Evolutionary conservation across 2,329 filamentous ascomycete species (phyloP).

Genomic region (Colletotrichum acutatum): DNA sequence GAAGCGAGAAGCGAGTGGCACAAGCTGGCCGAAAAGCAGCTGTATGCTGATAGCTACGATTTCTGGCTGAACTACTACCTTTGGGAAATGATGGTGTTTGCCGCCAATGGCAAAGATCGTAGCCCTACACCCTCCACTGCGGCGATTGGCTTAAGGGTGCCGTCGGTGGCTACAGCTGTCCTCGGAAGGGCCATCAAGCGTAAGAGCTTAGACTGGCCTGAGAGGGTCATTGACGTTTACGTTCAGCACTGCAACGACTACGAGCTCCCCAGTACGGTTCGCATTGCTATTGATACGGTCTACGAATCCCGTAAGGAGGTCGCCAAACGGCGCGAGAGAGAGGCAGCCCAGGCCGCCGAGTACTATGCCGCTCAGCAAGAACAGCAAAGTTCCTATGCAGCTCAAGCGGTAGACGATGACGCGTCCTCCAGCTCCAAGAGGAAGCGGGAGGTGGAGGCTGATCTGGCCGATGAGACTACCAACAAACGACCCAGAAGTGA

Average conservation of each 20-base stretch:
- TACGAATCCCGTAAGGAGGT: conserved; percentile 75
- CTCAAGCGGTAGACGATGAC: conserved; percentile 42
- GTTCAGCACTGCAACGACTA: conserved; percentile 89
- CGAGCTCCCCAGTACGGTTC: conserved; percentile 80
- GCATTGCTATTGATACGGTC: conserved; percentile 78
- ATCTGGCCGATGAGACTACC: conserved; percentile 60
- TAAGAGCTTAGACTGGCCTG: conserved; percentile 78
- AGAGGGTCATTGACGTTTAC: conserved; percentile 79
- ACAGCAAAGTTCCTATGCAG: conserved; percentile 42
- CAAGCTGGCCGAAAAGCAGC: conserved; percentile 70
- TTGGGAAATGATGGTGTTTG: conserved; percentile 83
- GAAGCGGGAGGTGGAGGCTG: conserved; percentile 73
- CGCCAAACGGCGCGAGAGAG: conserved; percentile 71
- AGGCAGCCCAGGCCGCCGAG: conserved; percentile 70
- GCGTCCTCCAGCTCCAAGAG: conserved; percentile 69
- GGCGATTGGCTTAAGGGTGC: conserved; percentile 67
- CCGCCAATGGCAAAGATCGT: conserved; percentile 60
- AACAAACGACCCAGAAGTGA: conserved; percentile 75
- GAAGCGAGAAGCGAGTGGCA: conserved; percentile 84
- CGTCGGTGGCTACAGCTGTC: conserved; percentile 79
- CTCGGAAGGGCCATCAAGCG: conserved; percentile 76
- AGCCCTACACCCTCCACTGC: conserved; percentile 61
- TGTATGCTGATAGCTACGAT: conserved; percentile 81
- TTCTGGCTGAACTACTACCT: conserved; percentile 95
- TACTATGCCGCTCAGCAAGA: conserved; percentile 56